Evolutionary conservation across 352 stramenopile genomes (phyloP).

Genomic region (Pythium phragmitis): DNA sequence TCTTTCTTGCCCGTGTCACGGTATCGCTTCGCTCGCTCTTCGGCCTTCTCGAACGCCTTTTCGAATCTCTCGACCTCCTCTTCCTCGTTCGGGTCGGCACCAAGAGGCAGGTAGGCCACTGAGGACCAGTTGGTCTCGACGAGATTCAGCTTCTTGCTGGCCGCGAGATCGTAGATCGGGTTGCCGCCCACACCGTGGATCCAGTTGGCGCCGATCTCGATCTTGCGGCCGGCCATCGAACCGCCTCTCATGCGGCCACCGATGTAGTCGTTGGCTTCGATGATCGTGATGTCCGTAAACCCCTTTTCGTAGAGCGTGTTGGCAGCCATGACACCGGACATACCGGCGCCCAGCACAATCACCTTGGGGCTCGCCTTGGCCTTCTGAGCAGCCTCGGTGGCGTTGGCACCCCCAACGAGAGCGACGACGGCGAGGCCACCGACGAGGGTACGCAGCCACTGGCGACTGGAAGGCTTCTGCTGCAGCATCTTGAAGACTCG

Average conservation of each 20-base stretch:
- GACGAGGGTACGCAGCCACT: background rate
- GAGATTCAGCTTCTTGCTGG: constrained; percentile 1
- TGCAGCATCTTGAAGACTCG: no score
- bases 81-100: constrained; percentile 3
- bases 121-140: constrained; percentile 16
- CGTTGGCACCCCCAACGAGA: background rate
- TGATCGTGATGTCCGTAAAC: constrained; percentile 19
- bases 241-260: constrained; percentile 13
- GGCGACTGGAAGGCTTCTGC: no score
- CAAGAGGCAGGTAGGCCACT: constrained; percentile 4
- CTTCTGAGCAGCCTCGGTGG: background rate
- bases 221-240: constrained; percentile 4
- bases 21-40: constrained; percentile 8
- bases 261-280: constrained; percentile 20
- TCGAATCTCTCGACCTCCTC: constrained; percentile 9
- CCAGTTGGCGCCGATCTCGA: constrained; percentile 17
- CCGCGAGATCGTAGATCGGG: constrained; percentile 12
- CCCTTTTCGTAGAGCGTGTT: constrained; percentile 18
- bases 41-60: constrained; percentile 1
- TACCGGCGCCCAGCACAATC: constrained; percentile 15
- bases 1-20: constrained; percentile 12
- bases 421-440: background rate
- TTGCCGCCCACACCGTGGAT: constrained; percentile 8
- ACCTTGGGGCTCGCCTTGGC: constrained; percentile 11
- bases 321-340: constrained; percentile 18